These are phyloP conservation scores for Lichtheimia hyalospora DNA, from an alignment of 371 early-diverging fungal species.

Conservation along the genomic window DNA sequence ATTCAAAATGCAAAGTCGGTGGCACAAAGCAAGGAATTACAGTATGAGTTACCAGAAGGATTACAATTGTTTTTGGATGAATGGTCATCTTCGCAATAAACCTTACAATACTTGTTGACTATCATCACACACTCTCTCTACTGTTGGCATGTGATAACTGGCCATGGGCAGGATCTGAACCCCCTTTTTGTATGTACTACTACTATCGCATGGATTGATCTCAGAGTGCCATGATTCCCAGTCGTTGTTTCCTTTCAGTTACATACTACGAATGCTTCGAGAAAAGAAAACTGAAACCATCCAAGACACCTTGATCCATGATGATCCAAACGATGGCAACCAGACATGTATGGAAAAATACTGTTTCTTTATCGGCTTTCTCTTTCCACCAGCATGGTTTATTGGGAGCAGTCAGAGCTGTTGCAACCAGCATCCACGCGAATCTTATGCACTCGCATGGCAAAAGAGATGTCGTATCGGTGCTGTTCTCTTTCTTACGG, in stretches of 20 bases:
- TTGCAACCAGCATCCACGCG: slow-evolving; percentile 3
- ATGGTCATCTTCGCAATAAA: slow-evolving; percentile 9
- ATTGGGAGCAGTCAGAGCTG: slow-evolving; percentile 31
- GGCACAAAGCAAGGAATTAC: slow-evolving; percentile 23
- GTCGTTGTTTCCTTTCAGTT: too few relatives aligned
- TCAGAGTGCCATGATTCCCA: too few relatives aligned
- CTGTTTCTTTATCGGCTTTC: slow-evolving; percentile 36
- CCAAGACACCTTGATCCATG: too few relatives aligned
- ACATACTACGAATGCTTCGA: background rate
- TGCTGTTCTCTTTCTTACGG: slow-evolving; percentile 29
- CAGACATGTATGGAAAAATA: background rate
- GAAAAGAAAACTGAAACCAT: slow-evolving; percentile 2
- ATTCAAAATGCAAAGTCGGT: slow-evolving; percentile 32
- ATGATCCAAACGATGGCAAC: too few relatives aligned
- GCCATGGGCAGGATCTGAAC: too few relatives aligned
- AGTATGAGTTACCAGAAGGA: slow-evolving; percentile 42
- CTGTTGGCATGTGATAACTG: too few relatives aligned
- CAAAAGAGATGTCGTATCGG: slow-evolving; percentile 47
- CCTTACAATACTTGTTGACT: too few relatives aligned
- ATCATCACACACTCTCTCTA: too few relatives aligned
- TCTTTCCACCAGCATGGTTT: slow-evolving; percentile 40
- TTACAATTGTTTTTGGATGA: slow-evolving; percentile 43
- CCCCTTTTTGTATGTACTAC: too few relatives aligned
- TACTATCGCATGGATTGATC: too few relatives aligned
- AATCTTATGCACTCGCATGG: slow-evolving; percentile 22